Evolutionary conservation across 176 grass and related monocot genomes (phyloP), one percentile per base, ranked within the genome.

Genomic region (Calamus simplicifolius): DNA sequence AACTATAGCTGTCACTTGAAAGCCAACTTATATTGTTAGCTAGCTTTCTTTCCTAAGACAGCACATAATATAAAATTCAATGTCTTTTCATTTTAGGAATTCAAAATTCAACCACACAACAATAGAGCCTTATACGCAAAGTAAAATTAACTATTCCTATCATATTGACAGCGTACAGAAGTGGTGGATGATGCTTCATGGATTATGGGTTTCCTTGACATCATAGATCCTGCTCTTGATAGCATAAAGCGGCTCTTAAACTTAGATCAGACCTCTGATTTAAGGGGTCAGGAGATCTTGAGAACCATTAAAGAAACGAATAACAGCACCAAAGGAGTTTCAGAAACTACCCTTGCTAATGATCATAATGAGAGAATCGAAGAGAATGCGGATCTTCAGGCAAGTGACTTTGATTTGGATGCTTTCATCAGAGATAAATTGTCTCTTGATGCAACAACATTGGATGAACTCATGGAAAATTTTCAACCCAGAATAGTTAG

Each of bases 191-290:
- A 97, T 69, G 80, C 87, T 55, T 85, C 88, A 19, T 97, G 92
- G 92, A 75, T 91, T 53, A 91, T 88, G 84, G 84, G 87, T 52
- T 85, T 97, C 63, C 67, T 87, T 4, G 87, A 97, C 62, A 76
- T 97, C 73, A 91, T 97, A 6, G 92, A 97, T 72, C 92, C 92
- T 48, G 92, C 92, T 56, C 76, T 97, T 30, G 87, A 87, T 72
- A 85, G 78, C 51, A 77, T 97, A 52, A 97, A 97, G 72, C 70
- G 77, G 55, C 75, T 97, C 49, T 51, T 97, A 49, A 88, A 91
- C 62, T 70, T 85, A 23, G 81, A 91, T 65, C 84, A 75, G 58
- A 60, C 56, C 19, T 79, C 78, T 2, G 66, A 62, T 21, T 57
- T 60, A 4, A 27, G 43, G 16, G 55, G 67, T 48, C 65, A 55